Base-by-base conservation (phyloP, 2,329 filamentous ascomycete genomes). In the Lecanosticta acicola region DNA sequence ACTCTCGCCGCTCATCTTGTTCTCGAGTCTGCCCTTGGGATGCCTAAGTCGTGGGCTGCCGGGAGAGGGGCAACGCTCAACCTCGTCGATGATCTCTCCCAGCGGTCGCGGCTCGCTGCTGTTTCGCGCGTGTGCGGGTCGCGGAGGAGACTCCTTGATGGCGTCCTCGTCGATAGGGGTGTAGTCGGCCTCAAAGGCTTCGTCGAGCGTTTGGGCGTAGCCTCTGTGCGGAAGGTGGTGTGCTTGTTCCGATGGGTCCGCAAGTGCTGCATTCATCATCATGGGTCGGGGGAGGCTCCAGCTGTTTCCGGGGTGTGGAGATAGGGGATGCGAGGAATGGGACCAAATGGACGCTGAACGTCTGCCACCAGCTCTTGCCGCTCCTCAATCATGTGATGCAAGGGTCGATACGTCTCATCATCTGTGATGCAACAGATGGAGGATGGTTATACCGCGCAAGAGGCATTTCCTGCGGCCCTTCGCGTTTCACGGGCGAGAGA, bases 211-310 rank as follows among this genome's bases (percentile, higher is more conserved):
- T 49, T 68, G 69, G 26, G 66, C 68, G 55, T 69, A 72, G 39
- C 67, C 68, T 55, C 72, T 73, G 49, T 66, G 67, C 14, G 66
- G 56, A 26, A 71, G 63, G 29, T 66, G 48, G 14, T 67, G 62
- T 32, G 64, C 56, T 42, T 69, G 67, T 53, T 67, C 65, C 33
- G 64, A 56, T 11, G 68, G 66, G 48, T 60, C 61, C 34, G 68
- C 64, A 18, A 68, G 69, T 54, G 71, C 69, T 24, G 64, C 39
- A 40, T 68, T 69, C 45, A 69, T 58, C 52, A 68, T 66, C 68
- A 70, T 71, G 51, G n/a, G n/a, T n/a, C n/a, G n/a, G n/a, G n/a
- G n/a, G n/a, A n/a, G n/a, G n/a, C n/a, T n/a, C n/a, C n/a, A n/a
- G 37, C 39, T 45, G 45, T 11, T 34, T 45, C 14, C 24, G 39